A percentile compares a stretch with the other conserved stretches of the same genome.
Conservation (phyloP, 2,329 filamentous ascomycete species). For the Diaporthe citrichinensis region DNA sequence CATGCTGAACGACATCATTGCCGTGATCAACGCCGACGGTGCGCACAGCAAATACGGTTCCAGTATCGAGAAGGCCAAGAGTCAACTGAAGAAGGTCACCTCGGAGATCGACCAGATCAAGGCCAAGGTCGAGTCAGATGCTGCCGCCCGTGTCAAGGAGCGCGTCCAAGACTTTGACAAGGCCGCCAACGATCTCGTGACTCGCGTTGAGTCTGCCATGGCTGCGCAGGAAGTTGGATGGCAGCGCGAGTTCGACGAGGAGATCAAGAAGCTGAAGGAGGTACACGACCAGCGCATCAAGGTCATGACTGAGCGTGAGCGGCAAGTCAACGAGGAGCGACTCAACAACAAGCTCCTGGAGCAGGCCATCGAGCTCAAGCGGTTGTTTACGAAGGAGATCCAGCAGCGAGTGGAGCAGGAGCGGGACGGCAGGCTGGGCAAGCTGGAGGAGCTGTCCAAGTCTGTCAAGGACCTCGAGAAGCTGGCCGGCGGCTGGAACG, state of each 20-base stretch:
- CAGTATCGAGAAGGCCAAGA: constrained; percentile 88
- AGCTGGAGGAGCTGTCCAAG: constrained; percentile 83
- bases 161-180: constrained; percentile 84
- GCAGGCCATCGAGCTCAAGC: constrained; percentile 91
- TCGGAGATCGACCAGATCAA: constrained; percentile 83
- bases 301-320: constrained; percentile 83
- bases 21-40: constrained; percentile 90
- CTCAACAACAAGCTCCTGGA: constrained; percentile 89
- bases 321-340: constrained; percentile 85
- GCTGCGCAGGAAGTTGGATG: constrained; percentile 84
- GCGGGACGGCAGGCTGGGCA: constrained; percentile 87
- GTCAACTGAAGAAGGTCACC: constrained; percentile 83
- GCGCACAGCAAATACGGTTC: constrained; percentile 82
- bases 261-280: constrained; percentile 83
- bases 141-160: constrained; percentile 81
- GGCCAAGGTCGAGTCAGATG: constrained; percentile 75
- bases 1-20: constrained; percentile 96
- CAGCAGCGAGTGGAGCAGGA: constrained; percentile 88
- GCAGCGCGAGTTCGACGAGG: constrained; percentile 88
- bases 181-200: constrained; percentile 88
- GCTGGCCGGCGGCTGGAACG: constrained; percentile 90
- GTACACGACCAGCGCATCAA: constrained; percentile 86
- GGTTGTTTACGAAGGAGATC: constrained; percentile 84
- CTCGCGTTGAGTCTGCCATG: constrained; percentile 88
- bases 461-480: constrained; percentile 88